These are phyloP conservation scores for Penicillium sp. DNA, from an alignment of 2,329 filamentous ascomycete species.

Conservation along the genomic window DNA sequence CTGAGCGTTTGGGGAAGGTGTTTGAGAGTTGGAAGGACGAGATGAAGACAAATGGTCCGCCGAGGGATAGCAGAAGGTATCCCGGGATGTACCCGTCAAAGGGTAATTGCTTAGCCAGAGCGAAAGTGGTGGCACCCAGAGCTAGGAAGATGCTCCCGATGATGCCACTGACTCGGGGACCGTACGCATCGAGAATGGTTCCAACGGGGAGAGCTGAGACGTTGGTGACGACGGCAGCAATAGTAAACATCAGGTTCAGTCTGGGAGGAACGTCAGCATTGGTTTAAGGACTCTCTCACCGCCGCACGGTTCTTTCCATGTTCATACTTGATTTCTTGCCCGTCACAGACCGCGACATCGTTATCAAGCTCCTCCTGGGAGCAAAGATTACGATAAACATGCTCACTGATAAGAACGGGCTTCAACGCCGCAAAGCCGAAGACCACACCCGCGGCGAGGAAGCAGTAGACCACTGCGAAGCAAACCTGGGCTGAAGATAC, in stretches of 20 bases:
- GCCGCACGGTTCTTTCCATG: background rate
- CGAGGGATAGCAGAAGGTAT: conserved; percentile 75
- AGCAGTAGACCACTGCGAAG: conserved; percentile 70
- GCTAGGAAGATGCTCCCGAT: conserved; percentile 71
- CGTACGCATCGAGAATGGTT: conserved; percentile 79
- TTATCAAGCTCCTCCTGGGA: conserved; percentile 53
- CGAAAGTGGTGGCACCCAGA: conserved; percentile 72
- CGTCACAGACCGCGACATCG: conserved; percentile 57
- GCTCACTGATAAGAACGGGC: conserved; percentile 74
- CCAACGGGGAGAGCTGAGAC: conserved; percentile 83
- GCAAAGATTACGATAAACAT: conserved; percentile 70
- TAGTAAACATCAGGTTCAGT: conserved; percentile 89
- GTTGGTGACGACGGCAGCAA: conserved; percentile 85
- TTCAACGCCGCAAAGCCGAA: conserved; percentile 87
- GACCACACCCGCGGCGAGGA: conserved; percentile 76
- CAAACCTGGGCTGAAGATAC: conserved; percentile 67
- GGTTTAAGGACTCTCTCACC: background rate
- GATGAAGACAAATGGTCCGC: conserved; percentile 81
- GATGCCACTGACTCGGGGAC: conserved; percentile 75
- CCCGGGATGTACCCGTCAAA: conserved; percentile 77
- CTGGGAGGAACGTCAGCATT: conserved; percentile 24
- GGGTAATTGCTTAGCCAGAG: conserved; percentile 64
- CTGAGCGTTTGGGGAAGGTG: conserved; percentile 75
- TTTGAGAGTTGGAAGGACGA: conserved; percentile 84
- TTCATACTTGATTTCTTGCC: conserved; percentile 57